Conservation (phyloP, 75 land plant genomes). For the Pinus albicaulis region DNA sequence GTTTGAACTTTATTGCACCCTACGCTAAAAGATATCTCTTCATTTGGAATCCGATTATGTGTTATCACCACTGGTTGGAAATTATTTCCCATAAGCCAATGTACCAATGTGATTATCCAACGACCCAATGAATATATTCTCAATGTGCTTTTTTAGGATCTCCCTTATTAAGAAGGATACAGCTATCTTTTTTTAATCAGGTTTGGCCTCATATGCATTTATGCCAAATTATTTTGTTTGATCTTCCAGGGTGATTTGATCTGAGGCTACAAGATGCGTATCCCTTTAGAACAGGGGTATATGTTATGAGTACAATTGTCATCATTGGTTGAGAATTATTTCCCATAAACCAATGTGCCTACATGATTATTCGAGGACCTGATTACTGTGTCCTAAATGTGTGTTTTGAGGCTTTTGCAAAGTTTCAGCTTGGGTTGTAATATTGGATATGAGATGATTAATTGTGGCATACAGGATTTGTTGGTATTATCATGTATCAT, state of each 20-base stretch:
- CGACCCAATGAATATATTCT: not conserved
- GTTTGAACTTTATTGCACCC: not conserved
- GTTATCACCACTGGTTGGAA: not conserved
- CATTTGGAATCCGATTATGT: not conserved
- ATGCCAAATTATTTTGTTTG: not conserved
- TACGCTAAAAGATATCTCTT: not conserved
- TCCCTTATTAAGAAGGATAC: not conserved
- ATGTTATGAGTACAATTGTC: not conserved
- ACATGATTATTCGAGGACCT: not conserved
- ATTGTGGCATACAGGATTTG: not conserved
- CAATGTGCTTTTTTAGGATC: not conserved
- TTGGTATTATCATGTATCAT: not conserved
- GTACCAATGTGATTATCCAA: not conserved
- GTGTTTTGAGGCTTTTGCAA: not conserved
- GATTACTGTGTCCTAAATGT: not conserved
- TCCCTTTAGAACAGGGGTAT: not conserved
- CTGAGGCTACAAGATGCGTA: not conserved
- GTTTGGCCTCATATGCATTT: not conserved
- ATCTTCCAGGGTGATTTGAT: not conserved
- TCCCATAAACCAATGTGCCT: not conserved
- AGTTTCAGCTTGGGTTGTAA: not conserved
- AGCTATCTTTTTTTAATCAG: not conserved
- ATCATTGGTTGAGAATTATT: not conserved
- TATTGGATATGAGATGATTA: not conserved
- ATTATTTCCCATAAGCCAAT: not conserved